Percentiles rank a stretch among this genome's conserved stretches.
Conservation (phyloP, 805 yeast genomes). For the Wickerhamomyces queroliae region DNA sequence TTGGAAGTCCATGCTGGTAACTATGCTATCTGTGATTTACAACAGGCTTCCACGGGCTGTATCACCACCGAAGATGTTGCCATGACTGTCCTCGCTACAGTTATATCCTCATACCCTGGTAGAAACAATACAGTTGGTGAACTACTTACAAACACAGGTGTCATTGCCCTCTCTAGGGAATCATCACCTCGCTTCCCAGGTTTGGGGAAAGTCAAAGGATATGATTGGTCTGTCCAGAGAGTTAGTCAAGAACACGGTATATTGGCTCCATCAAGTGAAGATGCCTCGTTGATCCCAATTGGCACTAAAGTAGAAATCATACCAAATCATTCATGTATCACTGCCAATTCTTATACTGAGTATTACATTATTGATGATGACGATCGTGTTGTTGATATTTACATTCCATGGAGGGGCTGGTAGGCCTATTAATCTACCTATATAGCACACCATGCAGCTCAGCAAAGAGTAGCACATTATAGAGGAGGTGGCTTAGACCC, state of each 20-base stretch:
- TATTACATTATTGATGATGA: slow-evolving; percentile 47
- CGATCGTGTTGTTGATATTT: slow-evolving; percentile 49
- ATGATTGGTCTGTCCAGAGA: slow-evolving; percentile 60
- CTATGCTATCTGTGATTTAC: slow-evolving; percentile 67
- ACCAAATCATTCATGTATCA: slow-evolving; percentile 73
- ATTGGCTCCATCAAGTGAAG: slow-evolving; percentile 34
- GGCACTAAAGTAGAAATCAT: slow-evolving; percentile 51
- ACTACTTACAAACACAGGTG: slow-evolving; percentile 66
- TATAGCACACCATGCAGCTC: too few relatives aligned
- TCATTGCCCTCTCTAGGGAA: slow-evolving; percentile 63
- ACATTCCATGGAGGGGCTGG: slow-evolving; percentile 61
- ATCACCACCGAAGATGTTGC: slow-evolving; percentile 41
- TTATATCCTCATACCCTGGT: slow-evolving; percentile 50
- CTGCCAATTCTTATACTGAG: slow-evolving; percentile 51
- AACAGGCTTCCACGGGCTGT: slow-evolving; percentile 69
- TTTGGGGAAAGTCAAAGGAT: slow-evolving; percentile 46
- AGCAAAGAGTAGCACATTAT: too few relatives aligned
- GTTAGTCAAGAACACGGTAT: slow-evolving; percentile 81
- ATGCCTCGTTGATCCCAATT: slow-evolving; percentile 35
- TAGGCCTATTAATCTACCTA: too few relatives aligned
- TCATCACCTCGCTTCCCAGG: slow-evolving; percentile 51
- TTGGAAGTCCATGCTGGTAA: slow-evolving; percentile 82
- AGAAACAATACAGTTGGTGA: slow-evolving; percentile 54
- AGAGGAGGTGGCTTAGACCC: too few relatives aligned
- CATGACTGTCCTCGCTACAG: slow-evolving; percentile 49